phyloP scores from a whole-genome alignment of 257 asterid genomes.

The Solanum appendiculatum region DNA sequence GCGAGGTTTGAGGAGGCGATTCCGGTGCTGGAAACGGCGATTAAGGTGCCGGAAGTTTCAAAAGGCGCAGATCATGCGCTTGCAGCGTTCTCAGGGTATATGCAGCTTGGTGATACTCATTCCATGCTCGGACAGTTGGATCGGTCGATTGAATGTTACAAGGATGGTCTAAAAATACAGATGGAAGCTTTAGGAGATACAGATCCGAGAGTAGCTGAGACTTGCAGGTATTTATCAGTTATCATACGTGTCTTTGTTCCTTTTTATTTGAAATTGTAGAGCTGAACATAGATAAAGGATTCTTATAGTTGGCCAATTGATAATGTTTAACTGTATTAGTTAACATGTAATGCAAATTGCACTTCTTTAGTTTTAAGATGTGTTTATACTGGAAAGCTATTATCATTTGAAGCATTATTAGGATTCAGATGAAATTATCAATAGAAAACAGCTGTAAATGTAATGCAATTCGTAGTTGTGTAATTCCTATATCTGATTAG shows the following conservation, averaged over 20 bases:
- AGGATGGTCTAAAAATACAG: conserved; percentile 84
- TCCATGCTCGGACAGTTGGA: conserved; percentile 98
- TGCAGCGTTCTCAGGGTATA: conserved; percentile 82
- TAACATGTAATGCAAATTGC: background rate
- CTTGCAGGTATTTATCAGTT: conserved; percentile 53
- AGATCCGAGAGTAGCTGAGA: conserved; percentile 93
- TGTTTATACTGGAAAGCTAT: background rate
- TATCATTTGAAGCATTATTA: background rate
- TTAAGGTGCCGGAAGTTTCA: conserved; percentile 65
- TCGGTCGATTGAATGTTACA: conserved; percentile 74
- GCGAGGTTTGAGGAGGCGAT: conserved; percentile 89
- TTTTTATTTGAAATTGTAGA: background rate
- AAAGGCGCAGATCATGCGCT: conserved; percentile 97
- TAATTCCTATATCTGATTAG: background rate
- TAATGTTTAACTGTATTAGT: background rate
- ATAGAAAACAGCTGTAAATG: background rate
- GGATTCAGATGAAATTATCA: background rate
- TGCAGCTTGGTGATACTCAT: conserved; percentile 96
- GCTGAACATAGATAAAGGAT: background rate
- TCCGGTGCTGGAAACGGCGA: conserved; percentile 86
- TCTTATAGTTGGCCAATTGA: background rate
- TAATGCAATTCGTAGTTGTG: background rate
- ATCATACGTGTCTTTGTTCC: no score
- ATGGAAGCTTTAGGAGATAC: conserved; percentile 90
- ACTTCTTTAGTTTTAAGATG: background rate